These are phyloP conservation scores for Paecilomyces sp. DNA, from an alignment of 2,329 filamentous ascomycete species.

Conservation along the genomic window DNA sequence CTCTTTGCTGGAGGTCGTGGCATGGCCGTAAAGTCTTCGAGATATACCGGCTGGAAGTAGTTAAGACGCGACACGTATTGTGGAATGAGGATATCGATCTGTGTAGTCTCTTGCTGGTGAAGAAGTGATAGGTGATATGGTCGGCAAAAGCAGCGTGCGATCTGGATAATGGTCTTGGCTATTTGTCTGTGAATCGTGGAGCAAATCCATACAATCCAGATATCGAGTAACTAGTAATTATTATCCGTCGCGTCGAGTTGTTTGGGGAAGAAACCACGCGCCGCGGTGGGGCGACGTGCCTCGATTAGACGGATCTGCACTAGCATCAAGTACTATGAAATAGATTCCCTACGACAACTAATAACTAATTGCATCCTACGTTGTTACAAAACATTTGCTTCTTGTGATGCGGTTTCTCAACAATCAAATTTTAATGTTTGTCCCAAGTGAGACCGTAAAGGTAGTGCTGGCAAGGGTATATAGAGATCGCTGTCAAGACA, in stretches of 20 bases:
- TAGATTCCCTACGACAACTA: too few relatives aligned
- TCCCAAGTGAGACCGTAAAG: background rate
- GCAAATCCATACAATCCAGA: background rate
- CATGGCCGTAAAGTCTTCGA: conserved; percentile 8
- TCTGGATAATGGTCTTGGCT: background rate
- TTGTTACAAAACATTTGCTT: background rate
- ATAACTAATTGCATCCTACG: background rate
- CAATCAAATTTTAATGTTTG: background rate
- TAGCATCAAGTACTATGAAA: background rate
- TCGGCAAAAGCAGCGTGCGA: background rate
- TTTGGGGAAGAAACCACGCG: background rate
- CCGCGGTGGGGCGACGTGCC: background rate
- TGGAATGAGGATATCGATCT: background rate
- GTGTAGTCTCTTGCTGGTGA: background rate
- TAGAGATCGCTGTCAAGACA: background rate
- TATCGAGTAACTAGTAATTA: background rate
- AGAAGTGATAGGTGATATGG: background rate
- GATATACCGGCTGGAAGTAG: background rate
- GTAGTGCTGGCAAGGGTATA: background rate
- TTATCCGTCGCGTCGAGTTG: background rate
- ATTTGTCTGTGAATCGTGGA: too few relatives aligned
- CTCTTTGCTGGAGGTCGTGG: conserved; percentile 20
- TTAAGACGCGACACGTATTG: background rate
- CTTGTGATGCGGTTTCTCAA: background rate
- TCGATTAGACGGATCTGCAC: background rate